Percentiles rank a stretch among this genome's conserved stretches.
Evolutionary conservation across 2,329 filamentous ascomycete genomes (phyloP).

Genomic region (Sphaerostilbella broomeana): DNA sequence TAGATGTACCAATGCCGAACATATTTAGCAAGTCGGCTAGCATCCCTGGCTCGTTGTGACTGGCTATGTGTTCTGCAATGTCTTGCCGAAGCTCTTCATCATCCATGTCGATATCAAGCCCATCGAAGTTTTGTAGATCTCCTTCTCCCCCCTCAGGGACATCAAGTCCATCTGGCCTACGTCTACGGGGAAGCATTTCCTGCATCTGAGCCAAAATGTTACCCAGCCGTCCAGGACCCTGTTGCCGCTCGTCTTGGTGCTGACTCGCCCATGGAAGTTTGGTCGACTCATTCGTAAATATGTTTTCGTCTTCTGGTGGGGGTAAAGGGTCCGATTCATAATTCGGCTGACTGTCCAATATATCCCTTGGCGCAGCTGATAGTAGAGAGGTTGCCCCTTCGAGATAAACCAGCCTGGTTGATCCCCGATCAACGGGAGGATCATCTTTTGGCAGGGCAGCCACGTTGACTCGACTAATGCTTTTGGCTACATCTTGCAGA

Average conservation of each 20-base stretch:
- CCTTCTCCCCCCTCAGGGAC: not conserved
- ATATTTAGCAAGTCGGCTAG: slow-evolving; percentile 21
- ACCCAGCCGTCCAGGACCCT: slow-evolving; percentile 18
- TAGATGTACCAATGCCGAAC: too few species aligned
- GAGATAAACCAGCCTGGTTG: slow-evolving; percentile 72
- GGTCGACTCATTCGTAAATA: slow-evolving; percentile 40
- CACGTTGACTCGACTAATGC: slow-evolving; percentile 38
- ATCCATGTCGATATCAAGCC: slow-evolving; percentile 3
- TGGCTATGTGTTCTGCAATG: slow-evolving; percentile 23
- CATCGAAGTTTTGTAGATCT: not conserved
- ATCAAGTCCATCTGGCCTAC: slow-evolving; percentile 4
- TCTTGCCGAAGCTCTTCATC: slow-evolving; percentile 29
- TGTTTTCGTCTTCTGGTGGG: slow-evolving; percentile 51
- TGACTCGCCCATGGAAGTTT: slow-evolving; percentile 35
- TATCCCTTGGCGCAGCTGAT: slow-evolving; percentile 56
- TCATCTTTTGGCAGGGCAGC: slow-evolving; percentile 33
- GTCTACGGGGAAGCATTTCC: slow-evolving; percentile 22
- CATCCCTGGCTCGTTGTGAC: slow-evolving; percentile 23
- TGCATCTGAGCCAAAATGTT: slow-evolving; percentile 20
- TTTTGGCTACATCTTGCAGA: slow-evolving; percentile 62
- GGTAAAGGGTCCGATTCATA: slow-evolving; percentile 79
- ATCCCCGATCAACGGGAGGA: slow-evolving; percentile 36
- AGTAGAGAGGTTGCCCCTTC: slow-evolving; percentile 69
- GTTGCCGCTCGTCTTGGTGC: slow-evolving; percentile 13
- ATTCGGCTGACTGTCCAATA: slow-evolving; percentile 59